Evolutionary conservation across 129 eudicot genomes (phyloP).

Genomic region (Gnaphalium uliginosum): DNA sequence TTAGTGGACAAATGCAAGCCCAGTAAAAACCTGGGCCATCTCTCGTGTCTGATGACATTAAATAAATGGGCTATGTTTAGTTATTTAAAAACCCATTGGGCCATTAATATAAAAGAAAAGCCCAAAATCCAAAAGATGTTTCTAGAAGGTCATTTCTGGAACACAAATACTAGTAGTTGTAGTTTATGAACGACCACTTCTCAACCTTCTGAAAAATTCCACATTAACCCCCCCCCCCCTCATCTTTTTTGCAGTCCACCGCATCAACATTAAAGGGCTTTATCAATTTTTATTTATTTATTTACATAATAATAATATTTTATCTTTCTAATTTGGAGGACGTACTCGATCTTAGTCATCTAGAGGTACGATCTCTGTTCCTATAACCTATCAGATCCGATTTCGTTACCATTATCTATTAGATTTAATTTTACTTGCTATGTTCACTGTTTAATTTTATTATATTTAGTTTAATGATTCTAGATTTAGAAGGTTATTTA

Average conservation of each 20-base stretch:
- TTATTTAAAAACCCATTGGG: background rate
- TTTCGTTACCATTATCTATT: background rate
- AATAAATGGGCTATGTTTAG: background rate
- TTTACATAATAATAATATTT: background rate
- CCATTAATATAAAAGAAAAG: background rate
- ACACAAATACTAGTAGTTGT: background rate
- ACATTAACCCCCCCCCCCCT: background rate
- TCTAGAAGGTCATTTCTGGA: constrained; percentile 2
- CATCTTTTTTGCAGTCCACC: background rate
- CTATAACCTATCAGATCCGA: background rate
- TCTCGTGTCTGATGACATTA: background rate
- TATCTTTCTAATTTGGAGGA: background rate
- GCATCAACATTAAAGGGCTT: background rate
- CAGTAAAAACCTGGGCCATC: too few species aligned
- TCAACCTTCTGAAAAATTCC: background rate
- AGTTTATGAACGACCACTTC: constrained; percentile 14
- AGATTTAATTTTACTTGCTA: background rate
- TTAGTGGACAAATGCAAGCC: too few species aligned
- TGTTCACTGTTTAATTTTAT: background rate
- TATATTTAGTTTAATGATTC: background rate
- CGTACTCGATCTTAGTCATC: constrained; percentile 1
- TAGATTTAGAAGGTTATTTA: background rate
- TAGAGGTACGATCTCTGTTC: constrained; percentile 10
- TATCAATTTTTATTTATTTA: background rate
- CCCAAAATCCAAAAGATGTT: background rate